Evolutionary conservation across 768 basidiomycete species (phyloP).

Genomic region (Agrocybe praecox): DNA sequence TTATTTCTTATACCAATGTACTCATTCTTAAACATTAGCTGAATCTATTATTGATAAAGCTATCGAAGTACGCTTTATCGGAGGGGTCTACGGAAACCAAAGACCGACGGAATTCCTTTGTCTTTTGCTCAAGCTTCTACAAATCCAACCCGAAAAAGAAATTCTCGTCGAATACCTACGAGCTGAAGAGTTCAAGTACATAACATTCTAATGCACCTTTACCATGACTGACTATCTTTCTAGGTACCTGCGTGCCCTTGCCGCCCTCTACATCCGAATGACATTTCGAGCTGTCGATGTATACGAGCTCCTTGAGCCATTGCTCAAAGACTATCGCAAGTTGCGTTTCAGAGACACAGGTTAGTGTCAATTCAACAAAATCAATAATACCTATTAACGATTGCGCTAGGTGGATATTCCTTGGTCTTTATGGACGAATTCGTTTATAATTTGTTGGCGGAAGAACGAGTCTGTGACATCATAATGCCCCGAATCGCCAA

Average conservation of each 20-base stretch:
- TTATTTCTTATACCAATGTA: background rate
- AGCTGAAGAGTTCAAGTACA: conserved; percentile 97
- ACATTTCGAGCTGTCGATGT: conserved; percentile 91
- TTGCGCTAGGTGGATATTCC: conserved; percentile 72
- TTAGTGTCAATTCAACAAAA: conserved; percentile 35
- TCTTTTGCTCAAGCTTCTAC: conserved; percentile 89
- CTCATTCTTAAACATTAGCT: conserved; percentile 46
- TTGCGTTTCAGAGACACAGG: conserved; percentile 80
- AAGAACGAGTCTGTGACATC: conserved; percentile 95
- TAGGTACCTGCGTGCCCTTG: conserved; percentile 93
- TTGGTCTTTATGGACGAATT: conserved; percentile 93
- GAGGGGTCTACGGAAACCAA: conserved; percentile 95
- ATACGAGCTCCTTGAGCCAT: conserved; percentile 90
- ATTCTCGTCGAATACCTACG: conserved; percentile 93
- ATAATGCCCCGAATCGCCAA: conserved; percentile 90
- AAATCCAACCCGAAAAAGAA: conserved; percentile 98
- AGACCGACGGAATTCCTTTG: conserved; percentile 94
- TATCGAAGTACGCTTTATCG: conserved; percentile 77
- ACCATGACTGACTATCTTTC: background rate
- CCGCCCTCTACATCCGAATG: conserved; percentile 93
- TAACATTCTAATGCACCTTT: background rate
- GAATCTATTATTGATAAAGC: conserved; percentile 94
- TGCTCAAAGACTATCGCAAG: conserved; percentile 93
- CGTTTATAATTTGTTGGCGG: conserved; percentile 76
- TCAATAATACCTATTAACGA: background rate